Percentiles rank a stretch among this genome's conserved stretches.
These are phyloP conservation scores for Xylaria intraflava DNA, from an alignment of 495 filamentous ascomycete genomes.

Conservation along the genomic window DNA sequence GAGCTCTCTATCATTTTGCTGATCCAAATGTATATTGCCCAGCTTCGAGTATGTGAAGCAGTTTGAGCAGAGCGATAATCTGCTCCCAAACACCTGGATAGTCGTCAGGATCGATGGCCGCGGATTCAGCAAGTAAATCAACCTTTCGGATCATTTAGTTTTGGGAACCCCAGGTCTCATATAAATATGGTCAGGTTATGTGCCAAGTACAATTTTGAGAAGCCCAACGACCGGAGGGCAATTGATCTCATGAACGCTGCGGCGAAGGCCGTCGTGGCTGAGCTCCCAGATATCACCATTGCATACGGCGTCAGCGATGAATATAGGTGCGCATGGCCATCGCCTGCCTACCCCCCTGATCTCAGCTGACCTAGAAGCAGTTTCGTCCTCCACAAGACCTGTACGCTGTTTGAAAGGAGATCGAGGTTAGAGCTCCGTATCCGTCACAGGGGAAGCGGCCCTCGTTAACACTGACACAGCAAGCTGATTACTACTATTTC, in stretches of 20 bases:
- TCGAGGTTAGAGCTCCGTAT: constrained; percentile 54
- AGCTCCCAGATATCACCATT: constrained; percentile 76
- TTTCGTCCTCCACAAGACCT: constrained; percentile 81
- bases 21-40: constrained; percentile 10
- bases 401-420: constrained; percentile 77
- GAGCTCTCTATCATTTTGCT: constrained; percentile 10
- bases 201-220: constrained; percentile 73
- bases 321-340: constrained; percentile 50
- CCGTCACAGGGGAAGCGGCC: background rate
- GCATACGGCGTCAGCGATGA: constrained; percentile 94
- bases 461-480: constrained; percentile 35
- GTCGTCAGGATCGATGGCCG: constrained; percentile 89
- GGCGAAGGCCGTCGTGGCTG: constrained; percentile 72
- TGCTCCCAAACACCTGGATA: constrained; percentile 89
- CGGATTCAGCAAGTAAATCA: constrained; percentile 76
- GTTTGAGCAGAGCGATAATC: constrained; percentile 73
- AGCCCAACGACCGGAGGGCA: constrained; percentile 85
- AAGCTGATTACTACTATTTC: constrained; percentile 88
- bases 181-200: constrained; percentile 53
- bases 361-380: constrained; percentile 33
- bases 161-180: background rate
- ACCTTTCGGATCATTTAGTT: background rate
- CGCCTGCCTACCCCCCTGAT: background rate
- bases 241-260: constrained; percentile 92
- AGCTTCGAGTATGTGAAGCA: constrained; percentile 87